Percentiles rank a stretch among this genome's conserved stretches.
Conservation (phyloP, 345 rosid genomes). For the Geranium rotundifolium region DNA sequence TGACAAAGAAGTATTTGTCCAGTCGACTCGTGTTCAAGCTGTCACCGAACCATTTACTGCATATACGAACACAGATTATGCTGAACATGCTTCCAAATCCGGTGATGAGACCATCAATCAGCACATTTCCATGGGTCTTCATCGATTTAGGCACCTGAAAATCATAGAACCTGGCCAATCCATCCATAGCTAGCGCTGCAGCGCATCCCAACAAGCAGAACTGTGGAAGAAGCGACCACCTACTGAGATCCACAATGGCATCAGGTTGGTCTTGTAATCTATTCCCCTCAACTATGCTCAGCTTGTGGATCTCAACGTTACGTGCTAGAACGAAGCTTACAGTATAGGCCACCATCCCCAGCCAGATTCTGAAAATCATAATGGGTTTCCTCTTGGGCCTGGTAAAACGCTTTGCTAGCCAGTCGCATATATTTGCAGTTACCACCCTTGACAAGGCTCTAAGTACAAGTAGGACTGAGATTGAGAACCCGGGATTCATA, state of each 20-base stretch:
- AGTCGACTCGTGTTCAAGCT: not conserved
- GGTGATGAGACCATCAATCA: not conserved
- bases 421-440: not conserved
- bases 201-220: not conserved
- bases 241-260: not conserved
- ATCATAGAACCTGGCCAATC: not conserved
- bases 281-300: not conserved
- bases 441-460: not conserved
- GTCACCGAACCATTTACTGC: not conserved
- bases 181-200: not conserved
- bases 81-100: not conserved
- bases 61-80: not conserved
- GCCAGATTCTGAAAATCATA: not conserved
- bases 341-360: not conserved
- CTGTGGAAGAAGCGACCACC: not conserved
- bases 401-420: not conserved
- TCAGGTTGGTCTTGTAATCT: not conserved
- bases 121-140: not conserved
- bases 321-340: not conserved
- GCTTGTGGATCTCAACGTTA: not conserved
- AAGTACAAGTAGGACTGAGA: not conserved
- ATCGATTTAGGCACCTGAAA: not conserved
- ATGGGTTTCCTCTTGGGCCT: not conserved
- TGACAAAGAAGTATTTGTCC: not conserved
- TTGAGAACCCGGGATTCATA: not conserved